Evolutionary conservation across 768 basidiomycete genomes (phyloP), one percentile per base, ranked within the genome.

Genomic region (Boletus sensibilis): DNA sequence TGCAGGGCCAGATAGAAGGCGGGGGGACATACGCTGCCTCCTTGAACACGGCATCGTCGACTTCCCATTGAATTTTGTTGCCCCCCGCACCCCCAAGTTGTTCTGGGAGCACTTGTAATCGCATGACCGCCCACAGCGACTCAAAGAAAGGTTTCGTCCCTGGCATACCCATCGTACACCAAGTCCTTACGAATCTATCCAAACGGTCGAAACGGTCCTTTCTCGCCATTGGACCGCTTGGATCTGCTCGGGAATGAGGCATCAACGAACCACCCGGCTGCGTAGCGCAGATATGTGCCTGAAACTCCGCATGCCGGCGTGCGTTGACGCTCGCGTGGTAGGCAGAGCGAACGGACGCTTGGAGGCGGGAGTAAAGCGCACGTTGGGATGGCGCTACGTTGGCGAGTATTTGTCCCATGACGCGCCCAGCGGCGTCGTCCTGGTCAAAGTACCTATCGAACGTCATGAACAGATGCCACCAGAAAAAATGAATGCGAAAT

Each of bases 21-120:
- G 27, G 52, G 49, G 33, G 37, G 34, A 83, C 93, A 78, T 79
- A 93, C 93, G 90, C 93, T 60, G 92, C 84, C 74, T 96, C 94
- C 67, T 93, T 88, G 75, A 95, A 92, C 16, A 95, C 91, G 20
- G 92, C 92, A 76, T 96, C 94, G 71, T 96, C 94, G 21, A 95
- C 77, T 76, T 94, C 91, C 94, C 94, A 96, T 64, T 89, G 82
- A 52, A 95, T 85, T 63, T 82, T 78, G 64, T 76, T 78, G 33
- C 72, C 70, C 44, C 92, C 94, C 34, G 90, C 89, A 52, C 94
- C 93, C 44, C 94, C 92, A 39, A 92, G 78, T 43, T 82, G 80
- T 67, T 86, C 84, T 47, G 92, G 91, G 43, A 94, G 79, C 41
- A 86, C 84, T 68, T 94, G 92, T 38, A 93, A 75, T 58, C 91